Evolutionary conservation across 306 rosid genomes (phyloP).

Genomic region (Trifolium repens): DNA sequence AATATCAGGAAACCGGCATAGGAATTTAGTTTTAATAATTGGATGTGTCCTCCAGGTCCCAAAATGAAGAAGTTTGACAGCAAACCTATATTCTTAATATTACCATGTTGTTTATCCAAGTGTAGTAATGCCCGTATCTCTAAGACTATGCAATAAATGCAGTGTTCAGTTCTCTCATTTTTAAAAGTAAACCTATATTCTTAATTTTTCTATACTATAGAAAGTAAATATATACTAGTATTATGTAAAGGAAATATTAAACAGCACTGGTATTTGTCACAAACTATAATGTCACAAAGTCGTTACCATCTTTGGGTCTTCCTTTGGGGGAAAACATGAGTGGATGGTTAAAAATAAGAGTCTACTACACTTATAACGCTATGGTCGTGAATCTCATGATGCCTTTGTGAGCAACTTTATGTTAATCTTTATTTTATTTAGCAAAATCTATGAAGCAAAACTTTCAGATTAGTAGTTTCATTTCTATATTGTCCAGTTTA

Average conservation of each 20-base stretch:
- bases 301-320: no score
- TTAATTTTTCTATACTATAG: background rate
- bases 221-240: background rate
- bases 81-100: background rate
- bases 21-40: background rate
- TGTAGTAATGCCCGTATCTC: background rate
- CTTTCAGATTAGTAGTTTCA: background rate
- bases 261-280: no score
- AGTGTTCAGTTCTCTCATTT: background rate
- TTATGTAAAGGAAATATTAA: background rate
- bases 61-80: background rate
- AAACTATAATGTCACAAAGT: no score
- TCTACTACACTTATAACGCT: no score
- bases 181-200: no score
- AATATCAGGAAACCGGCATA: background rate
- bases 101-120: background rate
- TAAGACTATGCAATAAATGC: background rate
- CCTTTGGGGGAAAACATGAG: no score
- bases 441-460: background rate
- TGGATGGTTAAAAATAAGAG: no score
- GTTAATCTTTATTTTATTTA: background rate
- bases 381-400: no score
- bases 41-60: background rate
- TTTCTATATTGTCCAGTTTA: background rate
- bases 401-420: no score